These are phyloP conservation scores for Penicillium paxilli DNA, from an alignment of 495 filamentous ascomycete species.

Conservation along the genomic window DNA sequence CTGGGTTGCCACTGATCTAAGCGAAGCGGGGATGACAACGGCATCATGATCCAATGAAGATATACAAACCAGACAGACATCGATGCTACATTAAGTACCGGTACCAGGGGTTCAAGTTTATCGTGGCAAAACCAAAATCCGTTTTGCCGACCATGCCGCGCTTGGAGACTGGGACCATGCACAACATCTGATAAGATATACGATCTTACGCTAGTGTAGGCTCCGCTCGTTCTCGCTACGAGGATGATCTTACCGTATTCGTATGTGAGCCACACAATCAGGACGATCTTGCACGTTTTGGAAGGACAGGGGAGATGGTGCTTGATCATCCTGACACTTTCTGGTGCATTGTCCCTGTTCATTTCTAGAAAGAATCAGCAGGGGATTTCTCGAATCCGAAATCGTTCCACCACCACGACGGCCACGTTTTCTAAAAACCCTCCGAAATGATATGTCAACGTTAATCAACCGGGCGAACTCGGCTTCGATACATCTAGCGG, in stretches of 20 bases:
- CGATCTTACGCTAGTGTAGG: no score
- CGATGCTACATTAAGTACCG: no score
- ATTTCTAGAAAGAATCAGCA: neutral
- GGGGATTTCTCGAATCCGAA: neutral
- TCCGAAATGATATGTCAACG: no score
- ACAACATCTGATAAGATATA: neutral
- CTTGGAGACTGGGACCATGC: no score
- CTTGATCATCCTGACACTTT: neutral
- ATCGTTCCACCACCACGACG: neutral
- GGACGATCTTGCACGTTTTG: neutral
- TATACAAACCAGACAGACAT: no score
- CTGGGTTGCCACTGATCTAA: no score
- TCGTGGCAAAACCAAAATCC: neutral
- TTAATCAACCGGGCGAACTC: no score
- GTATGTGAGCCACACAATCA: neutral
- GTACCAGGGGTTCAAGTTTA: no score
- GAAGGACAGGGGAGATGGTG: neutral
- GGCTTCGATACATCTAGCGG: no score
- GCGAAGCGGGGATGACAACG: neutral
- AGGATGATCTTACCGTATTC: neutral
- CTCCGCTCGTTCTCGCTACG: neutral
- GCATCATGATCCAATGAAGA: no score
- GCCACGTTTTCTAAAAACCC: neutral
- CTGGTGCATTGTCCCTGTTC: neutral
- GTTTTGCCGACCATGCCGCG: neutral